phyloP scores from a whole-genome alignment of 2,329 filamentous ascomycete genomes.

The Phyllosticta ampelicida region DNA sequence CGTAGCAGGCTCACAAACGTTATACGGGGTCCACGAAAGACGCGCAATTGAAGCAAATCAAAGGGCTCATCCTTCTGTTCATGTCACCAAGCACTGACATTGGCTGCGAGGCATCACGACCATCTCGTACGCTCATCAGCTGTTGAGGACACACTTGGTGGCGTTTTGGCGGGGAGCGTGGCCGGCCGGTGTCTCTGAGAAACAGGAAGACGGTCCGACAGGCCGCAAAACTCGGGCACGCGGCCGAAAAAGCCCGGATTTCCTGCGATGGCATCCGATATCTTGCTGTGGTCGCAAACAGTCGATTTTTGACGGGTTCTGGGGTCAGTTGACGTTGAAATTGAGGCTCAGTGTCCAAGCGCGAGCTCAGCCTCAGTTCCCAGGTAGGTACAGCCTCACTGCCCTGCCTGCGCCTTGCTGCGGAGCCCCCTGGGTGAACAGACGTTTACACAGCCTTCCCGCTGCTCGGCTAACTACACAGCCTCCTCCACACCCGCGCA shows the following conservation, averaged over 20 bases:
- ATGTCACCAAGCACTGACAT: not conserved
- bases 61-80: not conserved
- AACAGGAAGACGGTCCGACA: not conserved
- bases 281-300: not conserved
- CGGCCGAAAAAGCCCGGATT: not conserved
- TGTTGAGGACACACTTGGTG: not conserved
- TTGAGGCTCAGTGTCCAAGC: not conserved
- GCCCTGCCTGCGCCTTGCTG: not conserved
- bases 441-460: not conserved
- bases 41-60: not conserved
- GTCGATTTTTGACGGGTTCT: not conserved
- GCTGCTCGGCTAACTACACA: not conserved
- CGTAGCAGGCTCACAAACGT: not conserved
- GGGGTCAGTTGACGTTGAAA: not conserved
- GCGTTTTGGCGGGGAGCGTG: not conserved
- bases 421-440: not conserved
- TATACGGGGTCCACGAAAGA: not conserved
- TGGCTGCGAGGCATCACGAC: not conserved
- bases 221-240: not conserved
- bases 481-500: not conserved
- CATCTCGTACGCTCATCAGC: not conserved
- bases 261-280: not conserved
- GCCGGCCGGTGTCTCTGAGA: not conserved
- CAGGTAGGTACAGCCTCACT: not conserved
- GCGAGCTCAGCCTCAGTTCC: not conserved